These are phyloP conservation scores for Didymella lethalis DNA, from an alignment of 2,329 filamentous ascomycete species.

Conservation along the genomic window DNA sequence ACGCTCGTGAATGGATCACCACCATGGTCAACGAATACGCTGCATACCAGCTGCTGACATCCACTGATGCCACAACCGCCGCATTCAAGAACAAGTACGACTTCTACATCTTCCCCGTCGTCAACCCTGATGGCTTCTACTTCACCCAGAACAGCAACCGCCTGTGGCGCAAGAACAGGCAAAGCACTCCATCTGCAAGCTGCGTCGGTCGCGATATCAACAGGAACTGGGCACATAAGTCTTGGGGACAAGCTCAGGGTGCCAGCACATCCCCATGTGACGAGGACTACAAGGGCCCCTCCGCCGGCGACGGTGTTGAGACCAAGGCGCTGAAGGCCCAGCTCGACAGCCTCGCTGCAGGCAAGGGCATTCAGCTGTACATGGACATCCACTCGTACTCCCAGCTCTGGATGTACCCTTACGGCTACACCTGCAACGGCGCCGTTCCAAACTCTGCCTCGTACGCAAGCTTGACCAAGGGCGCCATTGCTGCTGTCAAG, in stretches of 20 bases:
- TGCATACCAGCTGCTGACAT: constrained; percentile 47
- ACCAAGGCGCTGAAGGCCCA: constrained; percentile 57
- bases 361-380: constrained; percentile 65
- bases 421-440: constrained; percentile 66
- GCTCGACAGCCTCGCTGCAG: constrained; percentile 54
- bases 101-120: constrained; percentile 64
- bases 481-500: constrained; percentile 62
- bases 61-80: constrained; percentile 39
- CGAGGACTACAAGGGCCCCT: constrained; percentile 48
- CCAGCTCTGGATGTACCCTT: constrained; percentile 59
- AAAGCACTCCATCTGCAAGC: constrained; percentile 25
- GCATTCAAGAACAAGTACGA: constrained; percentile 68
- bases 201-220: constrained; percentile 53
- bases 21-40: constrained; percentile 49
- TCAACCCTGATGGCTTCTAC: constrained; percentile 52
- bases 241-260: constrained; percentile 43
- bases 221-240: constrained; percentile 50
- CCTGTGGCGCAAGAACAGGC: constrained; percentile 52
- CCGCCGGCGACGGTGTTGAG: constrained; percentile 47
- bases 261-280: constrained; percentile 49
- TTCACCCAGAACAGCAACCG: constrained; percentile 50
- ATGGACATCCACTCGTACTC: constrained; percentile 71
- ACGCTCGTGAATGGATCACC: constrained; percentile 51
- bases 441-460: constrained; percentile 57
- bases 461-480: constrained; percentile 59